Base-by-base conservation (phyloP, 106 monocot species). In the Allium sativum region DNA sequence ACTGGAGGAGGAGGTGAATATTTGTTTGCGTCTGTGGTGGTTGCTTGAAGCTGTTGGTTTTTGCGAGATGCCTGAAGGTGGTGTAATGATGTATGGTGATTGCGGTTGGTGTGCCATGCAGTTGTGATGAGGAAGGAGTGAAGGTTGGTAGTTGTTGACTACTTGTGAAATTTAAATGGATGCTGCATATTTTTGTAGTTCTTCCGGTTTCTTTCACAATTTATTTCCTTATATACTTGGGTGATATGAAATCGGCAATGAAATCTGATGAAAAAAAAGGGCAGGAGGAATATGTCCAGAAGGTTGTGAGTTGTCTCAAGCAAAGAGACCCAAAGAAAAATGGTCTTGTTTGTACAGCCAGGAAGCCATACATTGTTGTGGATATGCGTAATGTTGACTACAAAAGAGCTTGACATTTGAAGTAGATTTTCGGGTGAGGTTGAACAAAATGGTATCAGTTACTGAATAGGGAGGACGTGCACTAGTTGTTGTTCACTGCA, bases 231-330 rank as follows among this genome's bases (percentile, higher is more conserved):
- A 54, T 21, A 5, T 79, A 61, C 21, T 53, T 79, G 15, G 74
- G 74, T 11, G 79, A 61, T 14, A 12, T 61, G 45, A 45, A 42
- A 9, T 45, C 61, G 10, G 59, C 48, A 19, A 65, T 71, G 65
- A 83, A 83, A 61, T 76, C 83, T 13, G 62, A 72, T 19, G 72
- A 79, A 62, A 78, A 84, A 31, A 56, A 72, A 61, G 78, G 78
- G 43, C 83, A 83, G 15, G 65, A 83, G 0, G 83, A 83, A 59
- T 78, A 70, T n/a, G 70, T 76, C 16, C 61, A 76, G 48, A 70
- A 70, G 53, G 76, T 76, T 31, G 69, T 76, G 42, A 57, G 65
- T 58, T 70, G 76, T 14, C 75, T 75, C 42, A 75, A 75, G 51
- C 56, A 70, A 54, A 63, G 75, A 70, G 58, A 75, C 18, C 69